Evolutionary conservation across 441 rosid genomes (phyloP).

Genomic region (Jatropha multifida): DNA sequence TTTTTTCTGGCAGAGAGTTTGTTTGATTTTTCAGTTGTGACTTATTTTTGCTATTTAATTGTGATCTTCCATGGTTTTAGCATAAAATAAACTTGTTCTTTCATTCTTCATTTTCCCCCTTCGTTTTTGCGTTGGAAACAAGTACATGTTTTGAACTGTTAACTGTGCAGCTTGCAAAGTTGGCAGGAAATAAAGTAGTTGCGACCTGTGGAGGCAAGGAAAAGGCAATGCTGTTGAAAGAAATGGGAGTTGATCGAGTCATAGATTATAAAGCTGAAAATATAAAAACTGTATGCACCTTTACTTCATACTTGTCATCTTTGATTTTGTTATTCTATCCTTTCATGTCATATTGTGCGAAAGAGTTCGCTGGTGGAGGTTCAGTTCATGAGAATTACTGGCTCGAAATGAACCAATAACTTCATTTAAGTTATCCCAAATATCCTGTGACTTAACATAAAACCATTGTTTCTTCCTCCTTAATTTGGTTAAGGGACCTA

Average conservation of each 20-base stretch:
- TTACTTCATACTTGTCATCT: background rate
- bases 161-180: slow-evolving; percentile 76
- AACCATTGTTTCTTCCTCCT: background rate
- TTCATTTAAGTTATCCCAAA: slow-evolving; percentile 5
- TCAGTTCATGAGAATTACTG: background rate
- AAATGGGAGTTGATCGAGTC: slow-evolving; percentile 80
- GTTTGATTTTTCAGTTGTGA: background rate
- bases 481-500: background rate
- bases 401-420: background rate
- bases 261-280: slow-evolving; percentile 85
- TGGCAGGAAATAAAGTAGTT: slow-evolving; percentile 82
- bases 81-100: background rate
- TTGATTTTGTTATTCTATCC: slow-evolving; percentile 7
- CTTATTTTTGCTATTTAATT: background rate
- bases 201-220: slow-evolving; percentile 96
- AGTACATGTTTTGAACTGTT: slow-evolving; percentile 19
- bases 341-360: background rate
- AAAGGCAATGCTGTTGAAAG: slow-evolving; percentile 81
- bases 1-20: background rate
- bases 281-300: slow-evolving; percentile 67
- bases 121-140: slow-evolving; percentile 7
- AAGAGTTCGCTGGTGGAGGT: background rate
- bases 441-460: background rate
- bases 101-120: background rate
- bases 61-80: background rate